A percentile compares a stretch with the other conserved stretches of the same genome.
These are phyloP conservation scores for Austroboletus novae-zelandiae DNA, from an alignment of 1,284 basidiomycete genomes.

Conservation along the genomic window DNA sequence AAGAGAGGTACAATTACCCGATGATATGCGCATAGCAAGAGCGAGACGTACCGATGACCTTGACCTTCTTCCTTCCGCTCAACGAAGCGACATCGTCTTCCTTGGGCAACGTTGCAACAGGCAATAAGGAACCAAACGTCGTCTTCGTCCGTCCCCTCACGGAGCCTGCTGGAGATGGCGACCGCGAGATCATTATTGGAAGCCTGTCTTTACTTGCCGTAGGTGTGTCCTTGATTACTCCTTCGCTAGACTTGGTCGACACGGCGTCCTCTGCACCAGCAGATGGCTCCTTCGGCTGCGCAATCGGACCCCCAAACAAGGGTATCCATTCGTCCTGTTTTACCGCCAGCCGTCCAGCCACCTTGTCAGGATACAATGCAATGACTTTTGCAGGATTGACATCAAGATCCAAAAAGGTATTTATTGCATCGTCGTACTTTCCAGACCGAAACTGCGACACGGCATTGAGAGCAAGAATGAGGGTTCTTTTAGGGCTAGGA, in stretches of 20 bases:
- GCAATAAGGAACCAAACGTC: slow-evolving; percentile 51
- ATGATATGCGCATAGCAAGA: not conserved
- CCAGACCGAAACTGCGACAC: slow-evolving; percentile 72
- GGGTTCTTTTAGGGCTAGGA: slow-evolving; percentile 53
- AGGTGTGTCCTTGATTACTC: slow-evolving; percentile 7
- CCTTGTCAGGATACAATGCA: slow-evolving; percentile 79
- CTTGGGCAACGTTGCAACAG: slow-evolving; percentile 36
- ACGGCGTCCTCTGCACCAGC: slow-evolving; percentile 28
- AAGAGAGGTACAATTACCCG: not conserved
- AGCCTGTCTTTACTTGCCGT: slow-evolving; percentile 24
- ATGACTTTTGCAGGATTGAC: slow-evolving; percentile 93
- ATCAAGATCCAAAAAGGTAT: slow-evolving; percentile 85
- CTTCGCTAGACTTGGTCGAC: slow-evolving; percentile 29
- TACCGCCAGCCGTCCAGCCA: slow-evolving; percentile 78
- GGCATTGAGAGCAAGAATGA: slow-evolving; percentile 70
- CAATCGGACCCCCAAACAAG: slow-evolving; percentile 77
- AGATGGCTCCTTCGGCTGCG: slow-evolving; percentile 16
- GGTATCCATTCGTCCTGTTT: slow-evolving; percentile 76
- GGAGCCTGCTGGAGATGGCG: slow-evolving; percentile 44
- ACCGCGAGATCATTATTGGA: slow-evolving; percentile 29
- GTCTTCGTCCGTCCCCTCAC: slow-evolving; percentile 51
- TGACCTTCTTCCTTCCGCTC: slow-evolving; percentile 38
- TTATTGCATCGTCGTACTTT: slow-evolving; percentile 77
- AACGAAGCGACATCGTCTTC: slow-evolving; percentile 65
- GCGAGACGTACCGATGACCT: slow-evolving; percentile 29